Percentiles rank a stretch among this genome's conserved stretches.
phyloP scores from a whole-genome alignment of 805 yeast genomes.

The Metschnikowia sp. region DNA sequence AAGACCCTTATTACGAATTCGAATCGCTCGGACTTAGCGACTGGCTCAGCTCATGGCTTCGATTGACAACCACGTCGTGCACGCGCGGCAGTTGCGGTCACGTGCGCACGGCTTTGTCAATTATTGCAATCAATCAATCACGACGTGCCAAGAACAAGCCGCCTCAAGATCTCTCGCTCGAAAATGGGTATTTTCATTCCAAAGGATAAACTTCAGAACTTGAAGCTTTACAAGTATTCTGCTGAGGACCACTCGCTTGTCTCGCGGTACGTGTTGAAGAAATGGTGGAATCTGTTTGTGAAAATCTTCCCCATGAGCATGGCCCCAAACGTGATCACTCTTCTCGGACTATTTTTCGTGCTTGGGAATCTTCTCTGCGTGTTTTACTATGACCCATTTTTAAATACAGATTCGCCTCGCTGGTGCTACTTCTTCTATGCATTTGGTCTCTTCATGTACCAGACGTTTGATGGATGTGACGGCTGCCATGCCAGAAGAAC shows the following conservation, averaged over 20 bases:
- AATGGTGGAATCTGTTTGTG: conserved; percentile 77
- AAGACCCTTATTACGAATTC: no score
- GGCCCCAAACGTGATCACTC: conserved; percentile 92
- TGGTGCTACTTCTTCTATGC: conserved; percentile 82
- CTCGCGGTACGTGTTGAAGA: conserved; percentile 72
- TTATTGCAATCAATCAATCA: background rate
- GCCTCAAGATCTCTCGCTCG: background rate
- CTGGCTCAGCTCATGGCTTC: no score
- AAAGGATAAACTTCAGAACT: conserved; percentile 44
- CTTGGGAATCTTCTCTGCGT: conserved; percentile 60
- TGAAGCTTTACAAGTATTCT: conserved; percentile 60
- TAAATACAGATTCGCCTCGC: conserved; percentile 56
- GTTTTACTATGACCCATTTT: conserved; percentile 68
- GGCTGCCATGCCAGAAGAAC: conserved; percentile 95
- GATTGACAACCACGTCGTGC: no score
- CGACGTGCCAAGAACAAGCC: background rate
- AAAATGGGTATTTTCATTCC: conserved; percentile 69
- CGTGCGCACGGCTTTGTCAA: conserved; percentile 2
- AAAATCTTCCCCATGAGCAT: conserved; percentile 74
- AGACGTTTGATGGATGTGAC: conserved; percentile 94
- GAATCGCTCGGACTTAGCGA: no score
- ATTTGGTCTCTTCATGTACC: conserved; percentile 80
- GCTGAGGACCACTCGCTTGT: conserved; percentile 79
- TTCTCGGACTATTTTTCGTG: conserved; percentile 73
- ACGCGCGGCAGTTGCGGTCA: conserved; percentile 3